Percentiles rank a stretch among this genome's conserved stretches.
These are phyloP conservation scores for Lipomyces starkeyi DNA, from an alignment of 805 yeast species.

Conservation along the genomic window DNA sequence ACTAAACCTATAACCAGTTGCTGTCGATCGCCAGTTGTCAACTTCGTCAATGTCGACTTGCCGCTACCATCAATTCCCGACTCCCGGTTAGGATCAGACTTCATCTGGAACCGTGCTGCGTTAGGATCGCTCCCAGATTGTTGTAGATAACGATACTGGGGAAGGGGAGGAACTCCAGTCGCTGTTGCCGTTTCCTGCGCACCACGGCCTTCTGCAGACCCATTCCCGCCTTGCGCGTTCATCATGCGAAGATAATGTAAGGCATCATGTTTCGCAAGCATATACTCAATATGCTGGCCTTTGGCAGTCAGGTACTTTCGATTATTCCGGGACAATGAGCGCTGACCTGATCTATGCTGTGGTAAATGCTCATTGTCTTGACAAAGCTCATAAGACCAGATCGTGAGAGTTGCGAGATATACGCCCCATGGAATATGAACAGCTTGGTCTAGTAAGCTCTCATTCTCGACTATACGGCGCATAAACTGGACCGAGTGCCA, in stretches of 20 bases:
- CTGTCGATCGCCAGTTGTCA: conserved; percentile 23
- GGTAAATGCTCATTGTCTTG: conserved; percentile 18
- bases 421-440: conserved; percentile 45
- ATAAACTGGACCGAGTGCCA: conserved; percentile 44
- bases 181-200: neutral
- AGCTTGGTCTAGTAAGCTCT: conserved; percentile 39
- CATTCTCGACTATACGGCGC: conserved; percentile 38
- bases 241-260: conserved; percentile 30
- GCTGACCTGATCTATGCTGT: conserved; percentile 10
- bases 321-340: conserved; percentile 10
- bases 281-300: conserved; percentile 27
- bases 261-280: conserved; percentile 37
- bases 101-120: neutral
- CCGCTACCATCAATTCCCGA: neutral
- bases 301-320: conserved; percentile 23
- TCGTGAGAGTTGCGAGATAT: conserved; percentile 42
- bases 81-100: neutral
- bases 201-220: neutral
- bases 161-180: neutral
- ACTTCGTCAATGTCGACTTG: neutral
- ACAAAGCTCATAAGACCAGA: conserved; percentile 43
- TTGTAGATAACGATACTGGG: neutral
- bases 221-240: conserved; percentile 22
- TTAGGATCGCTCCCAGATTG: neutral
- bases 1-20: conserved; percentile 37